Evolutionary conservation across 306 rosid genomes (phyloP), one percentile per base, ranked within the genome.

Genomic region (Medicago ruthenica): DNA sequence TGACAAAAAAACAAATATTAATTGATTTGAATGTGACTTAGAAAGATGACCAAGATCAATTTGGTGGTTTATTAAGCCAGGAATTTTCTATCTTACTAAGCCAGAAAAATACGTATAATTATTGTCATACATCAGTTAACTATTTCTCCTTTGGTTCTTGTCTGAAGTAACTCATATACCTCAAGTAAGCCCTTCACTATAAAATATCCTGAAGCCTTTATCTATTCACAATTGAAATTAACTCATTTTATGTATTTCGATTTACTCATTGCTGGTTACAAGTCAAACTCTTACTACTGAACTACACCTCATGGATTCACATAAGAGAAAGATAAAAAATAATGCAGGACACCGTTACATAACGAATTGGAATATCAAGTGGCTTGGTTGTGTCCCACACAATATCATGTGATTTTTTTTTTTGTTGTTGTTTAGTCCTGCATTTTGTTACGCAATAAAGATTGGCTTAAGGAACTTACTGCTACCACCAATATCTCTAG

Each of bases 101-200:
- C 41, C 16, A 24, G 41, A 8, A 13, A 60, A 60, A 15, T 60
- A 27, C 5, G 37, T 34, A 34, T 34, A 34, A 34, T 34, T 7
- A 4, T 31, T 4, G 37, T 34, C 37, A 34, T 34, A 34, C 37
- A 34, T 45, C 42, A 27, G 11, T 60, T 27, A 60, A 60, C 17
- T 59, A 24, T 59, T 59, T 24, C 39, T 59, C 36, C 57, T 50
- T 50, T 50, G 59, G 24, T 17, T 60, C 17, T 27, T 27, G 66
- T 60, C 47, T 36, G 11, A 62, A 62, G 44, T 36, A 62, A 62
- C 68, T 62, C 22, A 34, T 61, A 31, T 61, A 36, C 45, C 68
- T 34, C 21, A 36, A 34, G 68, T 15, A 62, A 62, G 14, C 47
- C 21, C 69, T 36, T 15, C 24, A 63, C 22, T 8, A n/a, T 63